Evolutionary conservation across 257 asterid species (phyloP).

Genomic region (Solanum phureja): DNA sequence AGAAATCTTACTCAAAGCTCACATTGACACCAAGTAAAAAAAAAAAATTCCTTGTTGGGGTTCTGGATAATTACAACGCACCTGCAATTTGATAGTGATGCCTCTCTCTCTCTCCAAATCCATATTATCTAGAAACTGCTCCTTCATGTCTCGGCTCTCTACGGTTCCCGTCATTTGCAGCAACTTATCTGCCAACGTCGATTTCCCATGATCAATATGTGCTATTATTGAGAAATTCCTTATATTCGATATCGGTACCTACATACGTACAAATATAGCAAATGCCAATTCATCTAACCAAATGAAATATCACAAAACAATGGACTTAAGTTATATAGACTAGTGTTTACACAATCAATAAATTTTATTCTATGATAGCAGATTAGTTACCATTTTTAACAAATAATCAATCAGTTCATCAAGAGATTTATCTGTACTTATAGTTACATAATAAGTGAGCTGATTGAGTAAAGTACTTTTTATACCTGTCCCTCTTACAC

Average conservation of each 20-base stretch:
- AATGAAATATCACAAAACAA: background rate
- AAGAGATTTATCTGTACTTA: background rate
- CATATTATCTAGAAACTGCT: conserved; percentile 96
- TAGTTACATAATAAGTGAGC: background rate
- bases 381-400: background rate
- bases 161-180: conserved; percentile 95
- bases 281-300: background rate
- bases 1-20: background rate
- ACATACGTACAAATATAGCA: background rate
- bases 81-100: conserved; percentile 97
- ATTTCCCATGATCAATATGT: conserved; percentile 95
- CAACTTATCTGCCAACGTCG: conserved; percentile 92
- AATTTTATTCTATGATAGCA: background rate
- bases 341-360: background rate
- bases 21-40: background rate
- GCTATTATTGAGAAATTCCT: conserved; percentile 94
- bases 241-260: conserved; percentile 76
- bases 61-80: background rate
- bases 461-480: background rate
- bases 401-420: background rate
- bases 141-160: conserved; percentile 91
- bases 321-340: background rate
- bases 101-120: conserved; percentile 99
- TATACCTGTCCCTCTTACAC: background rate
- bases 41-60: background rate